Base-by-base conservation (phyloP, 2,329 filamentous ascomycete genomes). In the Ophiostoma perfectum region DNA sequence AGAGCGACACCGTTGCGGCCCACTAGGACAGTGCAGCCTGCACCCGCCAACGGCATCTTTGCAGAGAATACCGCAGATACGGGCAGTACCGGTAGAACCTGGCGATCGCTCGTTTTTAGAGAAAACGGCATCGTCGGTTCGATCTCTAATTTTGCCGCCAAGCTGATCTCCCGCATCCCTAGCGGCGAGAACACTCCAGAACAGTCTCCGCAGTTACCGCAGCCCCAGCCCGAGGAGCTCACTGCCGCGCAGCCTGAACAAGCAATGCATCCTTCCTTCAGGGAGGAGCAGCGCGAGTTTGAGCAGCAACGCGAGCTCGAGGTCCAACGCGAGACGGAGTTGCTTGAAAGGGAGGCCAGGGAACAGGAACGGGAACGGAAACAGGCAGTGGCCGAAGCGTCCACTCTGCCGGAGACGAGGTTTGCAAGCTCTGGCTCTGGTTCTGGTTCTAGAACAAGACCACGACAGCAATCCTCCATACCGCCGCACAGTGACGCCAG, bases 101-200 rank as follows among this genome's bases (percentile, higher is more conserved):
- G 71, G 71, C 70, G 67, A 4, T 66, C 66, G 18, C 65, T 60
- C 11, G 52, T 70, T 38, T 71, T 72, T 67, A 66, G 70, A 14
- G 68, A 71, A 52, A 67, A 69, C 62, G 64, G 66, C 62, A 64
- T 72, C 27, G 71, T 68, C 47, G 66, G 67, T 18, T 68, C 70
- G 5, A 69, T 71, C 65, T 66, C 70, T 11, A 44, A 63, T 8
- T 68, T 72, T 64, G 71, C 71, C 4, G 47, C 64, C 42, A 71
- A 69, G 66, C 41, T 72, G 9, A 44, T 71, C 8, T 70, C 68
- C 1, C 68, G 66, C 4, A 45, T 36, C 2, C 60, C 60, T 6
- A 18, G 38, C 16, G 39, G 38, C 12, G 60, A 42, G 58, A 38
- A 38, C 27, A 38, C 55, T 27, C 9, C n/a, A 14, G 58, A 41